Evolutionary conservation across 1,139 yeast species (phyloP), one percentile per base, ranked within the genome.

Genomic region (Entelexis sorbosivorans): DNA sequence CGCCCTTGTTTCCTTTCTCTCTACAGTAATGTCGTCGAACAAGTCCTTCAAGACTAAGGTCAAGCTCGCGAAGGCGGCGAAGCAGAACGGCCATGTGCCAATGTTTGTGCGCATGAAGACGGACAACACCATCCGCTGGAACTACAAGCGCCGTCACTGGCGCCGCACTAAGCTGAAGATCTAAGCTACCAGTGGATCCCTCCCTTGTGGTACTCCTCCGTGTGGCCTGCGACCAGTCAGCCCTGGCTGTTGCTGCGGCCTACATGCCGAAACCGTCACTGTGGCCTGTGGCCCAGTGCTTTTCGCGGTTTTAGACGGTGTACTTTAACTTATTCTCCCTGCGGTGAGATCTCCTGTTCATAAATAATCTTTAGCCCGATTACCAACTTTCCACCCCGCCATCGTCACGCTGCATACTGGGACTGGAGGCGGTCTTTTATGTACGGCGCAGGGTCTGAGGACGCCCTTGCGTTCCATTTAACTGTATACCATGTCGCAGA

Each of bases 81-180:
- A 89, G 80, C 96, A 88, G 79, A 91, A 89, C 93, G 87, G 98
- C 81, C 96, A 97, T 73, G 84, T 93, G 74, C 98, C 99, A 71
- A 96, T 91, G 79, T 93, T 97, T 97, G 80, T 89, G 85, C 87
- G 98, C 79, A 82, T 91, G 78, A 91, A 89, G 84, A 88, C 98
- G 74, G 82, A 78, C 76, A 89, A 88, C 94, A 88, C 82, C 69
- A 84, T 91, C 81, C 66, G 73, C 81, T 91, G 89, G 89, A 91
- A 91, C 79, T 94, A 96, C 73, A 91, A 91, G 89, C 88, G 97
- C 86, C 85, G 98, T 82, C 95, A 93, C 94, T 93, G 99, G 99
- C 91, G 96, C 85, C 87, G 98, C 84, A 91, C 97, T 70, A 93
- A 91, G 95, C 82, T 93, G 78, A 81, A 82, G 83, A 76, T 91